These are phyloP conservation scores for Ploettnerulaceae sp. DNA, from an alignment of 2,329 filamentous ascomycete genomes.

Conservation along the genomic window DNA sequence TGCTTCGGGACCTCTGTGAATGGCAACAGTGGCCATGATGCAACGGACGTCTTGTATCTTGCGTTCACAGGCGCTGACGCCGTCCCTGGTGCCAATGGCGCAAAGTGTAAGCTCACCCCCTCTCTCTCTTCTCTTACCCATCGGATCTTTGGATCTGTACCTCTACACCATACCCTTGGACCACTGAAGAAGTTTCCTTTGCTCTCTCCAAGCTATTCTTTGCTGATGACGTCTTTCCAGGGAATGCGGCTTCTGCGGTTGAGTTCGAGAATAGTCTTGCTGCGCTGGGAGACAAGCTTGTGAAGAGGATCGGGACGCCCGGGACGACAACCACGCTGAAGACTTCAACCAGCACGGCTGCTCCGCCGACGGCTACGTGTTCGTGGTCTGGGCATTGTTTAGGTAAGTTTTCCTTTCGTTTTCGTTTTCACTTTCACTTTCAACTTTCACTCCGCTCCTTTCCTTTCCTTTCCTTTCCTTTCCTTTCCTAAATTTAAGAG, in stretches of 20 bases:
- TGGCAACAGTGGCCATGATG: constrained; percentile 51
- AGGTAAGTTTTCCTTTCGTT: too few relatives aligned
- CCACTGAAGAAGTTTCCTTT: too few relatives aligned
- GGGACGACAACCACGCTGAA: constrained; percentile 4
- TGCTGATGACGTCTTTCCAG: not conserved
- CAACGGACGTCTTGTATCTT: constrained; percentile 57
- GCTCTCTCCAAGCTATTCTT: too few relatives aligned
- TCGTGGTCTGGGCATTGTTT: constrained; percentile 20
- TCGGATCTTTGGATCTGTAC: not conserved
- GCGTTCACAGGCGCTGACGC: constrained; percentile 54
- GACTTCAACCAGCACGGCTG: constrained; percentile 4
- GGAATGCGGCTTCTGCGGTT: constrained; percentile 45
- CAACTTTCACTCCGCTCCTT: too few relatives aligned
- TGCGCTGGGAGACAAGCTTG: constrained; percentile 46
- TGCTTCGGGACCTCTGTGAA: constrained; percentile 51
- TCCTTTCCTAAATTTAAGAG: too few relatives aligned
- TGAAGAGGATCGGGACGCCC: constrained; percentile 36
- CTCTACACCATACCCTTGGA: not conserved
- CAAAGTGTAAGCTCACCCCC: constrained; percentile 37
- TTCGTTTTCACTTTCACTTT: too few relatives aligned
- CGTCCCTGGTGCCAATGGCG: constrained; percentile 48
- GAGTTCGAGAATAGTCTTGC: constrained; percentile 52
- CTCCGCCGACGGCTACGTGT: constrained; percentile 9
- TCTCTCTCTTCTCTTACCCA: not conserved
- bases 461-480: too few relatives aligned